Base-by-base conservation (phyloP, 306 rosid genomes). In the Cicer yamashitae region DNA sequence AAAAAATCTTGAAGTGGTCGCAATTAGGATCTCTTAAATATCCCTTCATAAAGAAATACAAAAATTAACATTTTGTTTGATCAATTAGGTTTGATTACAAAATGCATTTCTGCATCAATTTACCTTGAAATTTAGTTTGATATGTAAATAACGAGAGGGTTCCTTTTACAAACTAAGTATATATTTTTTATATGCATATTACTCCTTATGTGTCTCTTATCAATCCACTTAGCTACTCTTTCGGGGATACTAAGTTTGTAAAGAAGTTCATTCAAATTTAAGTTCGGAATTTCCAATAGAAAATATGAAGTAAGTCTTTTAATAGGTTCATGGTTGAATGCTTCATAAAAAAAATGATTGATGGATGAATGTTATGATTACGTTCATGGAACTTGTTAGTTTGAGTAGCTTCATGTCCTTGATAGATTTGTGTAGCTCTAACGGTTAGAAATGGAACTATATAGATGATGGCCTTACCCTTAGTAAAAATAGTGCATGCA, bases 381-480 rank as follows among this genome's bases (percentile, higher is more conserved):
- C 1, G 10, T 68, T 61, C 6, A 14, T 67, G 61, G 50, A 56
- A 67, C 11, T 17, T 77, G 70, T 65, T 18, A 6, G 74, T 68
- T 70, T 52, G 41, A 67, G 56, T 10, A 13, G 56, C 22, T 62
- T 20, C 34, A 51, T 63, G 45, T 65, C 37, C 5, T 48, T 73
- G n/a, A 20, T 51, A 56, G 60, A n/a, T 66, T 76, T 66, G 14
- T 76, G 67, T 43, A 6, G 25, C 15, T 18, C 40, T 14, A 30
- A 39, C 15, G 4, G 10, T 61, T 59, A 38, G 34, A 64, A 62
- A 46, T 59, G 48, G 34, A 64, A 62, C 47, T 38, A 12, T 48
- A 37, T 75, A 52, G 60, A 20, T 41, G 62, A 62, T 48, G 25
- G 17, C 6, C 8, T 17, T 48, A 13, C 25, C 40, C 11, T 15